Percentiles rank a stretch among this genome's conserved stretches.
These are phyloP conservation scores for Castanospermum australe DNA, from an alignment of 306 rosid genomes.

Conservation along the genomic window DNA sequence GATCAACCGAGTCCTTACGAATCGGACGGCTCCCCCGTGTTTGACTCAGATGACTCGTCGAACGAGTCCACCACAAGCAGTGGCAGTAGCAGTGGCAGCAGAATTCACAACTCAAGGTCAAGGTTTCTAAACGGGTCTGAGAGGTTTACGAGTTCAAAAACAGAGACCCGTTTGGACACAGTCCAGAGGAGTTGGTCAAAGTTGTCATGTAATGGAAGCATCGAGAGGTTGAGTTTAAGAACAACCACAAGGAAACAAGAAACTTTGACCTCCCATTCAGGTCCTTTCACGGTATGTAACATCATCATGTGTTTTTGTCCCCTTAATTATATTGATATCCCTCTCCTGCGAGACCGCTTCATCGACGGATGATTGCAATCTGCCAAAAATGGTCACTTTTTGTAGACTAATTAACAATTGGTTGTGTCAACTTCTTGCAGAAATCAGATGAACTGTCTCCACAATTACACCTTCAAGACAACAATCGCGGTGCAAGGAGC, in stretches of 20 bases:
- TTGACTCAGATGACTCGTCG: constrained; percentile 46
- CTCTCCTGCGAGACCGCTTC: not conserved
- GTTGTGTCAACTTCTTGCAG: constrained; percentile 27
- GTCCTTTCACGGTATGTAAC: constrained; percentile 25
- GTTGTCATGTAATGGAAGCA: constrained; percentile 37
- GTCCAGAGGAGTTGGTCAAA: constrained; percentile 22
- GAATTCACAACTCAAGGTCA: not conserved
- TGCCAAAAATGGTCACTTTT: not conserved
- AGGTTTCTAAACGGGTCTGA: not conserved
- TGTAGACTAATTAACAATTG: not conserved
- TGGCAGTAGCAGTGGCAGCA: constrained; percentile 5
- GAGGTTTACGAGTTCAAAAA: not conserved
- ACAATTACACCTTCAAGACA: not conserved
- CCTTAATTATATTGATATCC: not conserved
- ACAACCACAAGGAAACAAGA: constrained; percentile 26
- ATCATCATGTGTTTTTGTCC: not conserved
- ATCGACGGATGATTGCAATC: not conserved
- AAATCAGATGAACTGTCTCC: constrained; percentile 18
- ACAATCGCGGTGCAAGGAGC: not conserved
- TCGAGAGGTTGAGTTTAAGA: constrained; percentile 24
- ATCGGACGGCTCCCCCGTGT: constrained; percentile 32
- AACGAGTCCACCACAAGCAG: constrained; percentile 29
- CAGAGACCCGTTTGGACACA: constrained; percentile 5
- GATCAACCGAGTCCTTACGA: constrained; percentile 23
- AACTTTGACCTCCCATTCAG: not conserved